phyloP scores from a whole-genome alignment of 2,329 filamentous ascomycete species.

The Ophiostoma sp. region DNA sequence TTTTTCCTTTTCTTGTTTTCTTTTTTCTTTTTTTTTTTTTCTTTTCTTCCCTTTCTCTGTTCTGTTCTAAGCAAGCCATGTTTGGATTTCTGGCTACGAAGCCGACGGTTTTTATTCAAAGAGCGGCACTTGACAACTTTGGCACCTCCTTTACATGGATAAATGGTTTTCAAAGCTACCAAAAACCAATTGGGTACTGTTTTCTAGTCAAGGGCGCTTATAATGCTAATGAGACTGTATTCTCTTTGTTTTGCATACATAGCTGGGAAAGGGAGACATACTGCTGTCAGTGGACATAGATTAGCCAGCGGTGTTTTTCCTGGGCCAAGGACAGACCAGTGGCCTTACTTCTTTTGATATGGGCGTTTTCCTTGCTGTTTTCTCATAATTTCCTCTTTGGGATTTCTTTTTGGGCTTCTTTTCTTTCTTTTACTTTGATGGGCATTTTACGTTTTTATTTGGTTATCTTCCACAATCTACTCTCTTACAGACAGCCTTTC shows the following conservation, averaged over 20 bases:
- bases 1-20: too few relatives aligned
- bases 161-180: background rate
- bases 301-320: background rate
- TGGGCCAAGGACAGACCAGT: background rate
- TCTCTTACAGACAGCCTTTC: too few relatives aligned
- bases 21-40: background rate
- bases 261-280: background rate
- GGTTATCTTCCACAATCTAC: background rate
- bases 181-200: background rate
- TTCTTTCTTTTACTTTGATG: background rate
- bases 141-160: background rate
- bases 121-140: background rate
- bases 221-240: background rate
- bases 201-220: background rate
- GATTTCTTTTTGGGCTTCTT: background rate
- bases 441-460: background rate
- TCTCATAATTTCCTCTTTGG: background rate
- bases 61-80: background rate
- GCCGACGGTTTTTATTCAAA: background rate
- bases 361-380: background rate
- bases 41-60: background rate
- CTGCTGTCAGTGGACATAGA: background rate
- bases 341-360: background rate
- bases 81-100: background rate
- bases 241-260: background rate